Evolutionary conservation across 2,329 filamentous ascomycete species (phyloP).

Genomic region (Aquanectria penicillioides): DNA sequence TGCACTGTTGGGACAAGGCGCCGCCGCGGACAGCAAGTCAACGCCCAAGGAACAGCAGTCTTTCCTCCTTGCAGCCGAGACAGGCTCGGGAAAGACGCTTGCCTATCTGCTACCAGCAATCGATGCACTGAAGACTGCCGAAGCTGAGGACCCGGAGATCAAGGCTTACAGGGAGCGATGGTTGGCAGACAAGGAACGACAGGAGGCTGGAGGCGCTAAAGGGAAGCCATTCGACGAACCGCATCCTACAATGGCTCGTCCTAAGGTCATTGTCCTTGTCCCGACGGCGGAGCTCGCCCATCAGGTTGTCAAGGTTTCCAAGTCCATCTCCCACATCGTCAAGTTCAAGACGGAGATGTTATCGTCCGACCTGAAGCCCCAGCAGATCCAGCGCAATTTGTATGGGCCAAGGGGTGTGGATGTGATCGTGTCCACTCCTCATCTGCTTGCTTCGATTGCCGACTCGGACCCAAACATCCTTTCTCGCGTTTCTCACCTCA

Average conservation of each 20-base stretch:
- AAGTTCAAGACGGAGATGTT: conserved; percentile 89
- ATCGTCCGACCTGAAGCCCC: conserved; percentile 79
- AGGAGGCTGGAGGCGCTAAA: conserved; percentile 63
- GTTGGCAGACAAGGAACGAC: conserved; percentile 66
- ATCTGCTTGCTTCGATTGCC: conserved; percentile 87
- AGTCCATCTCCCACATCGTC: conserved; percentile 82
- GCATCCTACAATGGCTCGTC: conserved; percentile 79
- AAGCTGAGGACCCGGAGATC: conserved; percentile 67
- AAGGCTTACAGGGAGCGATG: conserved; percentile 66
- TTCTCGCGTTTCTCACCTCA: conserved; percentile 86
- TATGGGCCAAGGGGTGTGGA: conserved; percentile 87
- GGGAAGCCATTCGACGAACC: conserved; percentile 74
- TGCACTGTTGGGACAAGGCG: conserved; percentile 71
- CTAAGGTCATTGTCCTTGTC: conserved; percentile 85
- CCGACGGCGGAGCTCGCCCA: conserved; percentile 92
- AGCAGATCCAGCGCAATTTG: conserved; percentile 84
- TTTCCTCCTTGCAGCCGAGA: conserved; percentile 92
- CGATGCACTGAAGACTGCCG: conserved; percentile 83
- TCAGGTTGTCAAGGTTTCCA: conserved; percentile 85
- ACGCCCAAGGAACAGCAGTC: conserved; percentile 54
- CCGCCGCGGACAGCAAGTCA: conserved; percentile 36
- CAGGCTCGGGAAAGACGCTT: conserved; percentile 95
- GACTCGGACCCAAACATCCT: conserved; percentile 91
- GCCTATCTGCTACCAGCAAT: conserved; percentile 89
- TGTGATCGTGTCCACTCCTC: conserved; percentile 86